phyloP scores from a whole-genome alignment of 2,329 filamentous ascomycete genomes.

The Fusarium scirpi region DNA sequence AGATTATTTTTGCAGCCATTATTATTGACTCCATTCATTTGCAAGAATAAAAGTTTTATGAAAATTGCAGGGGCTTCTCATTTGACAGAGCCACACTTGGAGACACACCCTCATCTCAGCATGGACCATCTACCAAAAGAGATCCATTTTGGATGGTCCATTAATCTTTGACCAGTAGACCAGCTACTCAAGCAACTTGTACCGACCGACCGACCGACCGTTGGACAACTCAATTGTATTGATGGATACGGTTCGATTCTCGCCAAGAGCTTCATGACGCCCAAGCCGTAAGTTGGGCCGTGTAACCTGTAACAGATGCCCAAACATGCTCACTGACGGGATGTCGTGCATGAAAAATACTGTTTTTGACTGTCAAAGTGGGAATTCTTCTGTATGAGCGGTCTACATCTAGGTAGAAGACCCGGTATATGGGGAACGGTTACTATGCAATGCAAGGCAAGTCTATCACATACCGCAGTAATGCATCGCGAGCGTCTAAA shows the following conservation, averaged over 20 bases:
- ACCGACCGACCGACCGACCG: constrained; percentile 27
- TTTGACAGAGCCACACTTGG: constrained; percentile 6
- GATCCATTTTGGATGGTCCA: not conserved
- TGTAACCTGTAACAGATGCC: constrained; percentile 28
- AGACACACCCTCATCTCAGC: constrained; percentile 21
- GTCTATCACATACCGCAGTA: constrained; percentile 7
- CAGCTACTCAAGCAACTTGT: constrained; percentile 29
- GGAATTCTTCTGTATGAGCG: constrained; percentile 17
- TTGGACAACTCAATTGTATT: constrained; percentile 15
- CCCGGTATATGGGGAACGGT: constrained; percentile 22
- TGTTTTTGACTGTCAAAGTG: constrained; percentile 11
- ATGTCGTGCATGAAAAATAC: constrained; percentile 43
- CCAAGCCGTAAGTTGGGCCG: constrained; percentile 42
- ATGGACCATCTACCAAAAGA: constrained; percentile 2
- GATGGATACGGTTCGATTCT: constrained; percentile 29
- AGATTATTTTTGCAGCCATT: not conserved
- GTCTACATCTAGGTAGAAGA: constrained; percentile 8
- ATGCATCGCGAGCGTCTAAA: constrained; percentile 10
- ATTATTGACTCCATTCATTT: not conserved
- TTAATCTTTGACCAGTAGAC: not conserved
- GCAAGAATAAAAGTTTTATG: constrained; percentile 17
- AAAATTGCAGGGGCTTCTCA: constrained; percentile 22
- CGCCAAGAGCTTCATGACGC: constrained; percentile 26
- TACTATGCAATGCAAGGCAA: constrained; percentile 7
- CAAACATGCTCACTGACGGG: constrained; percentile 40